Evolutionary conservation across 306 rosid genomes (phyloP), one percentile per base, ranked within the genome.

Genomic region (Crotalaria pallida): DNA sequence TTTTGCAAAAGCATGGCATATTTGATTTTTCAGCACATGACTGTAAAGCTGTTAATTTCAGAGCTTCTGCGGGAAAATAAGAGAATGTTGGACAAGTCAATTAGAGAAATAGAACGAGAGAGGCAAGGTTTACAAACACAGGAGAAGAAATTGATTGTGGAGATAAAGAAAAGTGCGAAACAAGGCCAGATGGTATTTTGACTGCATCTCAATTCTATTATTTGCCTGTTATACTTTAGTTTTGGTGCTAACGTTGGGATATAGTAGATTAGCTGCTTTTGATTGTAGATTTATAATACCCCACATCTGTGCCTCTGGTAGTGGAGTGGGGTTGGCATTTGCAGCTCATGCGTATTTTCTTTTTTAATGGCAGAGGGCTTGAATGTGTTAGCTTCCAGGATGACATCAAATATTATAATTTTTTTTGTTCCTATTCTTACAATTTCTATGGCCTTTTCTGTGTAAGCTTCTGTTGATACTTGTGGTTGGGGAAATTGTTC

Each of bases 91-190:
- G 99, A 94, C 80, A 89, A 94, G 75, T 94, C 97, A 12, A 88
- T 94, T 67, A 82, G 99, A 80, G 99, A 94, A 79, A 94, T 94
- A 64, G 99, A 94, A 74, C 89, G 99, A 45, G 99, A 94, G 84
- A 84, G 97, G 76, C 95, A 88, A 78, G 82, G 87, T 16, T 88
- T 94, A 70, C 99, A 94, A 73, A 3, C 88, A 24, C 99, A 88
- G 34, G 99, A 94, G 88, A 94, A 94, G 90, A 94, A 94, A 73
- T 80, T 94, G 65, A 94, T 94, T 77, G 16, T 40, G 23, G 99
- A 94, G 88, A 94, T 94, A 72, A 94, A 94, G 91, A 94, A 94
- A 84, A 90, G 95, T 72, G 99, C 99, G 44, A 94, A 94, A 73
- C 99, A 94, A 83, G 99, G 99, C 59, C 99, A 94, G 82, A 94